Evolutionary conservation across 2,329 filamentous ascomycete genomes (phyloP).

Genomic region (Ophiostoma perfectum): DNA sequence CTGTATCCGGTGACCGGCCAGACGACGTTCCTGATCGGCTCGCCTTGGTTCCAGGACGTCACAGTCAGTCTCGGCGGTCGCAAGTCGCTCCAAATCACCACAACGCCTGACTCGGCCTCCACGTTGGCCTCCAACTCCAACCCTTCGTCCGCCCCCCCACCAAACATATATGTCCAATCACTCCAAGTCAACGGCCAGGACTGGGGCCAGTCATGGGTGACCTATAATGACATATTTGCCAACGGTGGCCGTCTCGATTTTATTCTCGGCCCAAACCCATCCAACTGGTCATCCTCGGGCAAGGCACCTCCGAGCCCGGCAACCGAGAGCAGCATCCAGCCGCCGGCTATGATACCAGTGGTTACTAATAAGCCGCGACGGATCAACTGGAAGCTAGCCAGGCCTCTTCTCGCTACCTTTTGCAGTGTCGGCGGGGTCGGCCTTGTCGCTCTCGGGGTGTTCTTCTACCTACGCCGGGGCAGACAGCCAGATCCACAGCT

Average conservation of each 20-base stretch:
- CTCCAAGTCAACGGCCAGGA: not conserved
- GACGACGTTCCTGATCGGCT: constrained; percentile 60
- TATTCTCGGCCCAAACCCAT: not conserved
- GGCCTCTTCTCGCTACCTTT: not conserved
- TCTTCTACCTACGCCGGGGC: not conserved
- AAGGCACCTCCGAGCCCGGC: not conserved
- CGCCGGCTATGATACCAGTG: not conserved
- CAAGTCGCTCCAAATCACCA: constrained; percentile 28
- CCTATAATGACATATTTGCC: not conserved
- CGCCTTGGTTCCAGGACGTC: constrained; percentile 57
- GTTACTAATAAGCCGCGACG: not conserved
- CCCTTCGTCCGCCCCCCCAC: too few species aligned
- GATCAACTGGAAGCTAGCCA: not conserved
- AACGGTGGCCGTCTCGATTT: not conserved
- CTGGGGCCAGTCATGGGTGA: not conserved
- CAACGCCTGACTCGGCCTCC: not conserved
- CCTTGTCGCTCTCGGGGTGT: not conserved
- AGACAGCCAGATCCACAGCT: too few species aligned
- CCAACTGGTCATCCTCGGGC: not conserved
- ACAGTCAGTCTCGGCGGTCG: constrained; percentile 52
- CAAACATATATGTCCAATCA: not conserved
- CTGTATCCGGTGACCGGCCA: constrained; percentile 64
- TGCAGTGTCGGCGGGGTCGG: not conserved
- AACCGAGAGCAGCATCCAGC: not conserved
- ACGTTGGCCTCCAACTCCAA: not conserved